phyloP scores from a whole-genome alignment of 805 yeast species.

The Ogataea haglerorum region DNA sequence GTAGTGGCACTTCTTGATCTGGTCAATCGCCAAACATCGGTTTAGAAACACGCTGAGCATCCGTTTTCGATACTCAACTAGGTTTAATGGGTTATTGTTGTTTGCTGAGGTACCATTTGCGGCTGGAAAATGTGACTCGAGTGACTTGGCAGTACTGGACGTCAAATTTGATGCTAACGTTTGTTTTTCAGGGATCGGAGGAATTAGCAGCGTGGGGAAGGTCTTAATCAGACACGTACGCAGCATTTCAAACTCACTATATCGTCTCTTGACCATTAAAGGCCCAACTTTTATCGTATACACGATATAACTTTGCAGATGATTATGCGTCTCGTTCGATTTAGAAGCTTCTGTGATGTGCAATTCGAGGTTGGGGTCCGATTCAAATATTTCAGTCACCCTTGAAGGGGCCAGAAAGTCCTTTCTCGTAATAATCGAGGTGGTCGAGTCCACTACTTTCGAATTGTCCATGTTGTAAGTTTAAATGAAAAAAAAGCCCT shows the following conservation, averaged over 20 bases:
- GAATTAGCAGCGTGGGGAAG: slow-evolving; percentile 79
- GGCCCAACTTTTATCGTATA: slow-evolving; percentile 71
- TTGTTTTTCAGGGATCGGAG: slow-evolving; percentile 92
- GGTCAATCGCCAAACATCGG: slow-evolving; percentile 59
- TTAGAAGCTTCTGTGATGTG: slow-evolving; percentile 78
- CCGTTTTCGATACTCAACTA: slow-evolving; percentile 63
- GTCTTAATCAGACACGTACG: slow-evolving; percentile 66
- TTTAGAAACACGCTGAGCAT: slow-evolving; percentile 74
- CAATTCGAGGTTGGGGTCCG: slow-evolving; percentile 15
- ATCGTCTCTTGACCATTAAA: slow-evolving; percentile 71
- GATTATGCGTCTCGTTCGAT: slow-evolving; percentile 67
- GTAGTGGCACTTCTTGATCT: slow-evolving; percentile 55
- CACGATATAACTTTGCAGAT: slow-evolving; percentile 55
- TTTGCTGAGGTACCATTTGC: neutral
- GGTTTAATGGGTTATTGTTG: slow-evolving; percentile 13
- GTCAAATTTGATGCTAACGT: slow-evolving; percentile 41
- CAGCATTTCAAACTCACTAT: slow-evolving; percentile 87
- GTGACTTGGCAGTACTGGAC: slow-evolving; percentile 29
- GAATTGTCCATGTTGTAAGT: slow-evolving; percentile 6
- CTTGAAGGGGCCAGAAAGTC: slow-evolving; percentile 25
- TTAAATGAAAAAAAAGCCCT: neutral
- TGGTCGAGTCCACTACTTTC: slow-evolving; percentile 19
- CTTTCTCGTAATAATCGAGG: slow-evolving; percentile 19
- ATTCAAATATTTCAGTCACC: slow-evolving; percentile 23
- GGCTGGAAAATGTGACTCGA: slow-evolving; percentile 11